Evolutionary conservation across 441 rosid species (phyloP).

Genomic region (Gossypium gossypioides): DNA sequence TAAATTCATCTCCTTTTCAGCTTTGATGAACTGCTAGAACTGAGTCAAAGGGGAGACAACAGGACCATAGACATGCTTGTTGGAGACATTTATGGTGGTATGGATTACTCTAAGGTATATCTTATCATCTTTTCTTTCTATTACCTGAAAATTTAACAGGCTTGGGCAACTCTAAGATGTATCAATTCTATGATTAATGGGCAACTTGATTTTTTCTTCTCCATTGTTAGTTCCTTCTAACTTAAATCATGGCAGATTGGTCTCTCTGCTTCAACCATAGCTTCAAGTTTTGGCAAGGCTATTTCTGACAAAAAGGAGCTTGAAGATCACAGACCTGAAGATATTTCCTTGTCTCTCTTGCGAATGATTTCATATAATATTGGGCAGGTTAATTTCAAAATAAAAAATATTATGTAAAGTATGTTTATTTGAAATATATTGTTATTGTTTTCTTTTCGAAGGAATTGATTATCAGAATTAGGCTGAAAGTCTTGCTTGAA

Average conservation of each 20-base stretch:
- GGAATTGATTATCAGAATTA: background rate
- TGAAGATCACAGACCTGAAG: conserved; percentile 86
- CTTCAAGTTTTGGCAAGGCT: conserved; percentile 95
- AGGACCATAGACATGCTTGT: conserved; percentile 94
- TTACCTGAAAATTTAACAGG: conserved; percentile 2
- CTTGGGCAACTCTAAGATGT: background rate
- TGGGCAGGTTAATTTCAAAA: conserved; percentile 59
- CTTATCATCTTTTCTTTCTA: conserved; percentile 9
- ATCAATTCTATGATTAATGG: conserved; percentile 2
- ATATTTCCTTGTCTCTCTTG: conserved; percentile 85
- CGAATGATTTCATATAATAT: conserved; percentile 97
- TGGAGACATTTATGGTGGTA: conserved; percentile 97
- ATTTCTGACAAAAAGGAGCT: conserved; percentile 87
- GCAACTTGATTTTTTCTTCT: background rate
- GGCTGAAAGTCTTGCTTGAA: background rate
- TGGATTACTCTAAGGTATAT: conserved; percentile 84
- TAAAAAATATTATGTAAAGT: background rate
- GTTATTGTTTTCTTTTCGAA: background rate
- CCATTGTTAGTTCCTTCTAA: background rate
- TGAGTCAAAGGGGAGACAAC: conserved; percentile 94
- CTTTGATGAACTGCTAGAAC: conserved; percentile 92
- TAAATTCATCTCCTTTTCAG: conserved; percentile 28
- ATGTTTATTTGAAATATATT: background rate
- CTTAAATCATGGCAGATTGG: conserved; percentile 53
- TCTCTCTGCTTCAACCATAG: conserved; percentile 93